These are phyloP conservation scores for Monosporascus ibericus DNA, from an alignment of 2,329 filamentous ascomycete genomes.

Conservation along the genomic window DNA sequence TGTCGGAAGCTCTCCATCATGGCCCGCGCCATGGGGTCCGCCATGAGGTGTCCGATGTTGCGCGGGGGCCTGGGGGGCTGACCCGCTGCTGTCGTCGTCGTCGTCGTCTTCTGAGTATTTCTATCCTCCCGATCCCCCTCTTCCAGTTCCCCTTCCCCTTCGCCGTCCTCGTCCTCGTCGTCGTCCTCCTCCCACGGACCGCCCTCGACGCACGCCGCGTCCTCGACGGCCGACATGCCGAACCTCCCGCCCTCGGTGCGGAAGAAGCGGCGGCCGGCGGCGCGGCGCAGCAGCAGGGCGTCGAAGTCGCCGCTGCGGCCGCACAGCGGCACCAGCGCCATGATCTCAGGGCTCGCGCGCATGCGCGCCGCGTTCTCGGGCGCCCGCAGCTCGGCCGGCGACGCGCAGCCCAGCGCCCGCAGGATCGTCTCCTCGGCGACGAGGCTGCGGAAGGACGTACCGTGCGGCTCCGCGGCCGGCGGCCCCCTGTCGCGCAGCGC, in stretches of 20 bases:
- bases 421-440: too few relatives aligned
- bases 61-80: neutral
- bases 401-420: too few relatives aligned
- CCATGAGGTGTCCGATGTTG: slow-evolving; percentile 6
- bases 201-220: slow-evolving; percentile 9
- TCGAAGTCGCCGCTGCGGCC: slow-evolving; percentile 1
- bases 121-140: neutral
- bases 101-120: too few relatives aligned
- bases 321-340: neutral
- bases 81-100: neutral
- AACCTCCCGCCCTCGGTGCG: slow-evolving; percentile 15
- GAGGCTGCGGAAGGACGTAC: too few relatives aligned
- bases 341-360: slow-evolving; percentile 1
- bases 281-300: slow-evolving; percentile 1
- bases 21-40: slow-evolving; percentile 7
- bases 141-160: neutral
- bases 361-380: too few relatives aligned
- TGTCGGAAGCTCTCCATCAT: slow-evolving; percentile 13
- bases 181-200: neutral
- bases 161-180: neutral
- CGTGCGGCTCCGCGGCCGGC: too few relatives aligned
- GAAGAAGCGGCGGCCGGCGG: slow-evolving; percentile 15
- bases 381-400: too few relatives aligned
- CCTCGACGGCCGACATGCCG: slow-evolving; percentile 17
- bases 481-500: too few relatives aligned